Percentiles rank a stretch among this genome's conserved stretches.
phyloP scores from a whole-genome alignment of 208 protist species.

The Blastocrithidia nonstop region DNA sequence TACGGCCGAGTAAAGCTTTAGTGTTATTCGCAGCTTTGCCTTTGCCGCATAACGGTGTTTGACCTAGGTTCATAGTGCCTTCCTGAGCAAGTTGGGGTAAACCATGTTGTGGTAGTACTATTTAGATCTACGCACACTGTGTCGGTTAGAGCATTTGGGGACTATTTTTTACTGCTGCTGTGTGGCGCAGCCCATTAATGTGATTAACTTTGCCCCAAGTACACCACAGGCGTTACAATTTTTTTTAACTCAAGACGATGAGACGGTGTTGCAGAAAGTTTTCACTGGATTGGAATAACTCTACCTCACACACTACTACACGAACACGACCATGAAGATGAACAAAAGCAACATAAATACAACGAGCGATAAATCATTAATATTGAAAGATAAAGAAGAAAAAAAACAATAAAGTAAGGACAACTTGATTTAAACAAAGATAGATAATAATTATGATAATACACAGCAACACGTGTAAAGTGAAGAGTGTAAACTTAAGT shows the following conservation, averaged over 20 bases:
- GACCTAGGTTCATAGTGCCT: slow-evolving; percentile 11
- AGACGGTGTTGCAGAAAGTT: slow-evolving; percentile 14
- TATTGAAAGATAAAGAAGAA: too few species aligned
- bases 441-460: too few species aligned
- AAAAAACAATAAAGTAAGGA: too few species aligned
- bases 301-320: too few species aligned
- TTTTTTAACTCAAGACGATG: slow-evolving; percentile 16
- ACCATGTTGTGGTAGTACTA: slow-evolving; percentile 37
- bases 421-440: too few species aligned
- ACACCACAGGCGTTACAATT: slow-evolving; percentile 33
- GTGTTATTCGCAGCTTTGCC: slow-evolving; percentile 39
- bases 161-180: slow-evolving; percentile 49
- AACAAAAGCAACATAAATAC: too few species aligned
- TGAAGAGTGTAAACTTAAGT: too few species aligned
- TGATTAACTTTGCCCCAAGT: slow-evolving; percentile 40
- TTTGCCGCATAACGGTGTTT: slow-evolving; percentile 20
- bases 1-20: slow-evolving; percentile 41
- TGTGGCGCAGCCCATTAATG: slow-evolving; percentile 20
- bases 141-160: slow-evolving; percentile 22
- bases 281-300: slow-evolving; percentile 38
- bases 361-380: too few species aligned
- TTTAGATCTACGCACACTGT: slow-evolving; percentile 19
- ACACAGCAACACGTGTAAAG: too few species aligned
- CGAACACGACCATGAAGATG: too few species aligned
- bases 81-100: slow-evolving; percentile 30